Percentiles rank a stretch among this genome's conserved stretches.
Conservation (phyloP, 441 rosid species). For the Pelargonium citronellum region DNA sequence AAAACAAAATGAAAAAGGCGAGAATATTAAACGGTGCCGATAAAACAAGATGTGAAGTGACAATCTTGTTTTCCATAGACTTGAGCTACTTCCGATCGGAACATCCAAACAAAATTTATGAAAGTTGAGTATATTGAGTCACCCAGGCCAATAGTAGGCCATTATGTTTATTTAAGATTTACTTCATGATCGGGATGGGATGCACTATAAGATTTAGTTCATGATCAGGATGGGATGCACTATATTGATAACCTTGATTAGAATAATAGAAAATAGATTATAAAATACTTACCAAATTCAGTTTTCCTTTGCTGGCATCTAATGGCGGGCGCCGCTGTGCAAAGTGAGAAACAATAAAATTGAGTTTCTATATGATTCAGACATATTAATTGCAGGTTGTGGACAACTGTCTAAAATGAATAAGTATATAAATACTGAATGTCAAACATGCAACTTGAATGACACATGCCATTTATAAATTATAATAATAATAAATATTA, state of each 20-base stretch:
- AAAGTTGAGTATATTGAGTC: neutral
- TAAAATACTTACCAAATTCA: constrained; percentile 49
- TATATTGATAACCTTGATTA: no score
- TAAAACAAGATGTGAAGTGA: neutral
- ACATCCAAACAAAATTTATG: neutral
- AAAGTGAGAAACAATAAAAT: constrained; percentile 12
- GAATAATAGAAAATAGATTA: neutral
- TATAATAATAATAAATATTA: neutral
- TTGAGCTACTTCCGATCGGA: neutral
- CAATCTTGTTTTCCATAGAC: neutral
- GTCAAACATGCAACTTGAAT: neutral
- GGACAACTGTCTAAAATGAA: neutral
- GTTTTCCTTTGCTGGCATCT: constrained; percentile 52
- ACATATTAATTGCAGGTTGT: neutral
- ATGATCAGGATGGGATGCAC: neutral
- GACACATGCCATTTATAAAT: neutral
- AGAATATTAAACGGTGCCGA: no score
- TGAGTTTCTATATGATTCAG: constrained; percentile 6
- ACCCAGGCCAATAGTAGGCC: neutral
- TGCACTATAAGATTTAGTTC: neutral
- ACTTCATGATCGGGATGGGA: neutral
- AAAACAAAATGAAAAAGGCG: no score
- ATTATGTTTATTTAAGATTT: neutral
- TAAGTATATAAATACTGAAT: neutral
- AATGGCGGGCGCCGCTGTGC: constrained; percentile 64